These are phyloP conservation scores for Phytophthora kernoviae DNA, from an alignment of 352 stramenopile genomes.

Conservation along the genomic window DNA sequence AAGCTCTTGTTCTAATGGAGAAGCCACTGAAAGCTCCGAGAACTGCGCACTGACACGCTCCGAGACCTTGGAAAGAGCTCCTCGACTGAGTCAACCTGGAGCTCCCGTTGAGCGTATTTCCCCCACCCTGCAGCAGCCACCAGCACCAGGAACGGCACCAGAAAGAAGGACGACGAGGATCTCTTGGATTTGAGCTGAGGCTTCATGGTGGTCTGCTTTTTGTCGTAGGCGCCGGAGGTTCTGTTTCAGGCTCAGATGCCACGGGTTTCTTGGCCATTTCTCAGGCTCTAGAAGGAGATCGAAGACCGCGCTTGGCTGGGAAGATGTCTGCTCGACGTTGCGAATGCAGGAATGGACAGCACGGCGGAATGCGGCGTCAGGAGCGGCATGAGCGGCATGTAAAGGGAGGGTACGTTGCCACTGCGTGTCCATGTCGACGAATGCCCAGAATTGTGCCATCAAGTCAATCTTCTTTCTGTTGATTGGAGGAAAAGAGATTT, in stretches of 20 bases:
- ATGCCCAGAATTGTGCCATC: slow-evolving; percentile 5
- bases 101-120: slow-evolving; percentile 19
- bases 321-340: slow-evolving; percentile 1
- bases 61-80: slow-evolving; percentile 26
- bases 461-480: slow-evolving; percentile 16
- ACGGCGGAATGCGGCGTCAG: slow-evolving; percentile 4
- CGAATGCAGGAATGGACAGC: slow-evolving; percentile 28
- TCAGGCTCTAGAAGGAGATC: slow-evolving; percentile 15
- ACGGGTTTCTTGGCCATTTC: slow-evolving; percentile 21
- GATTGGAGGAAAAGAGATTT: slow-evolving; percentile 10
- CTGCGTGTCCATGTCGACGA: slow-evolving; percentile 33
- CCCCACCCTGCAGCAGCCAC: slow-evolving; percentile 21
- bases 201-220: background rate
- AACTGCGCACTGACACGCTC: slow-evolving; percentile 20
- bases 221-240: background rate
- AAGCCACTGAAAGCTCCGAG: slow-evolving; percentile 4
- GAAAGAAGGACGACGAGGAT: slow-evolving; percentile 10
- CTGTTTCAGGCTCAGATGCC: background rate
- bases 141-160: slow-evolving; percentile 25
- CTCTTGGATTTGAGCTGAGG: slow-evolving; percentile 11
- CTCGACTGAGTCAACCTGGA: slow-evolving; percentile 23
- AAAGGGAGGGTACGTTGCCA: slow-evolving; percentile 25
- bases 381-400: slow-evolving; percentile 5
- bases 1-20: slow-evolving; percentile 18
- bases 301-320: slow-evolving; percentile 8